Evolutionary conservation across 352 stramenopile genomes (phyloP), one percentile per base, ranked within the genome.

Genomic region (Phytophthora ramorum): DNA sequence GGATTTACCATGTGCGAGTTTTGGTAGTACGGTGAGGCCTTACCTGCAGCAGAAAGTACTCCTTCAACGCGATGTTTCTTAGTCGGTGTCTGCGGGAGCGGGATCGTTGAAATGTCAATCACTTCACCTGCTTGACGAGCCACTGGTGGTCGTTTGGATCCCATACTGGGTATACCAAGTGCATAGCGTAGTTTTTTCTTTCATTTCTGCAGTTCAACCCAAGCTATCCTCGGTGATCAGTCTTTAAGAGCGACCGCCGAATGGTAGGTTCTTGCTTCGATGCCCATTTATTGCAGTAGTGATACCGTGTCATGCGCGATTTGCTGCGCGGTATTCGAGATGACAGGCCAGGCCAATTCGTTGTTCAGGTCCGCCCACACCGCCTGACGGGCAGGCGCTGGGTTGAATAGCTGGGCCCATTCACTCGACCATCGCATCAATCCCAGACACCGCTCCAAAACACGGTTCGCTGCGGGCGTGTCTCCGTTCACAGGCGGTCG

Each of bases 131-230:
- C 24, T 16, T 32, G 16, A 4, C 52, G 52, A 12, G 26, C 52
- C 0, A 59, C n/a, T 0, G 24, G 38, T 6, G 48, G 52, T 1
- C 52, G 13, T 7, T 24, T n/a, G 10, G 40, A 7, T 1, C 16
- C 40, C 9, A 43, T 6, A 4, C 28, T 16, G 4, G 37, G 7
- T 2, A 26, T 16, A 22, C 52, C 52, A n/a, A 59, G 49, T 3
- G n/a, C 35, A 3, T 9, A 14, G 6, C 40, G 52, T 2, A 44
- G 40, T 7, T 58, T 58, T 22, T 49, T 58, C 35, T 49, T 58
- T 37, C 35, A 48, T n/a, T 49, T 58, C 14, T 30, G 16, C 16
- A 58, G 13, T 8, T 46, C 50, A 2, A 20, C 16, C 12, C 50
- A 32, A 7, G 50, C 35, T 2, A 24, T 20, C 2, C 34, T 26